Evolutionary conservation across 371 early-diverging fungal genomes (phyloP).

Genomic region (Mycotypha africana): DNA sequence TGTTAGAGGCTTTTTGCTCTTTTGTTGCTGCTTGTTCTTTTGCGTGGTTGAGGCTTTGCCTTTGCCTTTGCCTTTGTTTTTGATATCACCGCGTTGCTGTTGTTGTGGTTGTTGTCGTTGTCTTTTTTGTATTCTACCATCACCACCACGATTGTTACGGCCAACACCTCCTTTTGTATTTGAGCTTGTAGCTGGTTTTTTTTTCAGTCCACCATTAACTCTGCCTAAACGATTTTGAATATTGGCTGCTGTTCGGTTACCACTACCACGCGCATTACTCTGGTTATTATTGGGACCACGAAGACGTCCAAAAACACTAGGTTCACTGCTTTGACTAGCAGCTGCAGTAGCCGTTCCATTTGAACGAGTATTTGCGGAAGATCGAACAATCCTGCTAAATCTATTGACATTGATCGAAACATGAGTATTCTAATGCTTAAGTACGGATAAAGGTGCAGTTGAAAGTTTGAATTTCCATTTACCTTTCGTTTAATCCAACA

Average conservation of each 20-base stretch:
- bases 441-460: background rate
- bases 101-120: background rate
- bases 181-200: too few species aligned
- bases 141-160: too few species aligned
- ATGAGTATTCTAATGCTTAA: too few species aligned
- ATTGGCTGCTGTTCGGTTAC: slow-evolving; percentile 1
- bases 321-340: background rate
- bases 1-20: slow-evolving; percentile 10
- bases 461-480: background rate
- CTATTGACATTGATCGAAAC: too few species aligned
- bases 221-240: slow-evolving; percentile 36
- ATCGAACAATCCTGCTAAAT: slow-evolving; percentile 10
- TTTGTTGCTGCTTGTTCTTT: slow-evolving; percentile 4
- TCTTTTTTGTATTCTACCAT: slow-evolving; percentile 20
- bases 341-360: background rate
- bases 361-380: background rate
- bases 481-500: slow-evolving; percentile 46
- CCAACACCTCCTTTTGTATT: too few species aligned
- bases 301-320: slow-evolving; percentile 35
- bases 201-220: slow-evolving; percentile 11
- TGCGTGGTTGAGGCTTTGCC: background rate
- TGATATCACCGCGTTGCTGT: background rate
- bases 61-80: background rate
- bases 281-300: slow-evolving; percentile 19
- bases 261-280: too few species aligned